Evolutionary conservation across 257 asterid species (phyloP).

Genomic region (Petunia axillaris): DNA sequence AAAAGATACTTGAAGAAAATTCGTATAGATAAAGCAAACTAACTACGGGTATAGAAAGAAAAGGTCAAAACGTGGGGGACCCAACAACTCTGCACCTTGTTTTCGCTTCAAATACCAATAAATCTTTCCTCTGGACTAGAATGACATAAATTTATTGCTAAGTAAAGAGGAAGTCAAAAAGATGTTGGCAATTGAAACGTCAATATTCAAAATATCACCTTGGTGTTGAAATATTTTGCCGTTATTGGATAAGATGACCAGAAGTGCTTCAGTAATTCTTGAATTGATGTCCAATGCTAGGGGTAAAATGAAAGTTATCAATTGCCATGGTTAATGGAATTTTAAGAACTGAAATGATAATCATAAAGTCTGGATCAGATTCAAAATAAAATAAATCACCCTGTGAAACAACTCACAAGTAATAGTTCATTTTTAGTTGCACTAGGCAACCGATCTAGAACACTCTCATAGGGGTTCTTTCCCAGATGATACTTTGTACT

Average conservation of each 20-base stretch:
- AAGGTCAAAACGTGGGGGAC: no score
- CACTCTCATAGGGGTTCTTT: conserved; percentile 73
- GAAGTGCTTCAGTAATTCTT: conserved; percentile 88
- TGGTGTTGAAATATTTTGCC: conserved; percentile 64
- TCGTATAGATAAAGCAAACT: no score
- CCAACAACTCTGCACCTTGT: no score
- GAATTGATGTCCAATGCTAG: conserved; percentile 91
- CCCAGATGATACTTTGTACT: conserved; percentile 87
- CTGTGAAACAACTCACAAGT: conserved; percentile 55
- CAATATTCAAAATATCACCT: conserved; percentile 48
- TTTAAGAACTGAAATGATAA: background rate
- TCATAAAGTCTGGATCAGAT: background rate
- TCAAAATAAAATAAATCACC: background rate
- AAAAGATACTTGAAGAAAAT: no score
- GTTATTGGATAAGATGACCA: conserved; percentile 99
- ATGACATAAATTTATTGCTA: background rate
- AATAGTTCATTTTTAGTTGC: conserved; percentile 69
- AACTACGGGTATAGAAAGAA: no score
- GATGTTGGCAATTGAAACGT: background rate
- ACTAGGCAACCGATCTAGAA: conserved; percentile 79
- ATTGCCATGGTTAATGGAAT: background rate
- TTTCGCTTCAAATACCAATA: background rate
- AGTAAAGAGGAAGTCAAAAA: background rate
- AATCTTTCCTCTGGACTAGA: background rate
- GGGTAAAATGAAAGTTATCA: conserved; percentile 26